Evolutionary conservation across 1,284 basidiomycete species (phyloP), one percentile per base, ranked within the genome.

Genomic region (Sphaerobolus stellatus): DNA sequence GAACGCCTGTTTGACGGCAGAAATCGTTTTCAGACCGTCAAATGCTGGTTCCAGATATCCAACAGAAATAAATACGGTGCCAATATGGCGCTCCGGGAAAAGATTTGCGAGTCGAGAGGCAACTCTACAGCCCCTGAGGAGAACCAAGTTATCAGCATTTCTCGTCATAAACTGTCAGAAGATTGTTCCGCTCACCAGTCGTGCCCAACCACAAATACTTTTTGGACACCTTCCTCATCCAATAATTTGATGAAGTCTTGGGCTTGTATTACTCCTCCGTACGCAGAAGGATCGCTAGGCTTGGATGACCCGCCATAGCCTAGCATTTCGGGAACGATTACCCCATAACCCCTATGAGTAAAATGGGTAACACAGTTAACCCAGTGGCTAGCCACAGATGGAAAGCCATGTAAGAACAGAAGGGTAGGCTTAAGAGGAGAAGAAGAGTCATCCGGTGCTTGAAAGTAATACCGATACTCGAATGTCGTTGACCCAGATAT

Each of bases 281-380:
- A 68, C 2, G 46, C 31, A 13, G 48, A 52, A 20, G 56, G 40
- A 38, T 65, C 63, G 2, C 50, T 40, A n/a, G 67, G 67, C 41
- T 65, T 66, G 41, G 59, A 58, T 8, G 74, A 74, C 43, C 68
- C 72, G 2, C 80, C 80, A 54, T 72, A 80, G 3, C 80, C 80
- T 29, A 81, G 69, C 43, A 77, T 69, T 57, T 83, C 81, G 13
- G 77, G 80, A 1, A 78, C 80, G 28, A 83, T 73, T 58, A 81
- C 75, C 38, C 75, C 72, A 62, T 76, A 82, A 3, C 80, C 82
- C 22, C 56, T 54, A 18, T 56, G 46, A 16, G 50, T 47, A 60
- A 69, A 69, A 47, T 62, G 61, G 5, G 48, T 48, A n/a, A 66
- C 66, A 46, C 67, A 61, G 52, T 65, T 48, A 20, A 63, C 54